phyloP scores from a whole-genome alignment of 805 yeast genomes.

The Saturnispora zaruensis region DNA sequence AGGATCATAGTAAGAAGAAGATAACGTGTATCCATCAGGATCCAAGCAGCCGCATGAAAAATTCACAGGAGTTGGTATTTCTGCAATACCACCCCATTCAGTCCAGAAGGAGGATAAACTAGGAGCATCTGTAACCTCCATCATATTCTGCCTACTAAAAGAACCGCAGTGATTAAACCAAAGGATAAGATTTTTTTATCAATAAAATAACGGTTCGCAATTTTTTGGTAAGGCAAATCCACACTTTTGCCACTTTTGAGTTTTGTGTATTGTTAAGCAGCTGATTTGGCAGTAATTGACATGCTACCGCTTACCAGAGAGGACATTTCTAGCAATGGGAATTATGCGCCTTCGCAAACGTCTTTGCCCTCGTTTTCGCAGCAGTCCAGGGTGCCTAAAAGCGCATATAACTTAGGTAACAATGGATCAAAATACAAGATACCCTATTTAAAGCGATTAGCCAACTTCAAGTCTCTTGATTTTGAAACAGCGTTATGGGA shows the following conservation, averaged over 20 bases:
- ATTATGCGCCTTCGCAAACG: slow-evolving; percentile 12
- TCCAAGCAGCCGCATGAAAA: slow-evolving; percentile 28
- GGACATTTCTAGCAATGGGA: slow-evolving; percentile 11
- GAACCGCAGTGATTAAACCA: no score
- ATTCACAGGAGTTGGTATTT: not conserved
- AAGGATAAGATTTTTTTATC: not conserved
- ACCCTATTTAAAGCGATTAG: slow-evolving; percentile 34
- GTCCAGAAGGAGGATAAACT: slow-evolving; percentile 2
- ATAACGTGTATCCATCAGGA: slow-evolving; percentile 38
- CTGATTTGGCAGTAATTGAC: not conserved
- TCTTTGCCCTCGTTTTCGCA: slow-evolving; percentile 11
- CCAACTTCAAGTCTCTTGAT: slow-evolving; percentile 75
- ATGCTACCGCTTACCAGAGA: slow-evolving; percentile 16
- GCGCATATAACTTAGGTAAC: not conserved
- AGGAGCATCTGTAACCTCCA: slow-evolving; percentile 1
- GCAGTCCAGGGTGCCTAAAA: not conserved
- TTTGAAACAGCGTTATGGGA: slow-evolving; percentile 94
- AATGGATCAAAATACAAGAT: slow-evolving; percentile 13
- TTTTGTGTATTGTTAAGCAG: not conserved
- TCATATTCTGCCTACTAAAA: not conserved
- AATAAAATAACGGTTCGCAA: not conserved
- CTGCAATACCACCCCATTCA: not conserved
- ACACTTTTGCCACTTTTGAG: not conserved
- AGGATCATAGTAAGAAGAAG: slow-evolving; percentile 35
- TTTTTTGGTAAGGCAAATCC: not conserved